Conservation (phyloP, 2,329 filamentous ascomycete genomes). For the Cladosporium velox region DNA sequence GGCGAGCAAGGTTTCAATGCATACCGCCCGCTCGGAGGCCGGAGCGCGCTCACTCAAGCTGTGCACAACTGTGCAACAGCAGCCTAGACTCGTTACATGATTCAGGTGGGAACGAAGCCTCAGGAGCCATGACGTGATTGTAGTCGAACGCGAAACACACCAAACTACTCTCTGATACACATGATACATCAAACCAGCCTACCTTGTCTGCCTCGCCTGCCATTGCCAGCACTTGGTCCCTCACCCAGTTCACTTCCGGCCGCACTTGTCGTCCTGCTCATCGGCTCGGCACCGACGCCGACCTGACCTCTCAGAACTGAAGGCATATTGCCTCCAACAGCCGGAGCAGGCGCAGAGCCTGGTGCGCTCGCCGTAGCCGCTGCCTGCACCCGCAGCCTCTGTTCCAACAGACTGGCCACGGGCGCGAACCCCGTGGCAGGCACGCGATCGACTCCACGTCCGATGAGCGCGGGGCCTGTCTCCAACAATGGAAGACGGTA, state of each 20-base stretch:
- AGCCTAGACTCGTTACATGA: conserved; percentile 1
- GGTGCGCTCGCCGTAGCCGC: conserved; percentile 19
- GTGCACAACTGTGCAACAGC: neutral
- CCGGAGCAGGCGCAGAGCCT: conserved; percentile 22
- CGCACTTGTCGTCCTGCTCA: conserved; percentile 30
- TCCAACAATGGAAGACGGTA: conserved; percentile 40
- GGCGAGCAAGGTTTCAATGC: neutral
- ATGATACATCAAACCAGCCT: conserved; percentile 18
- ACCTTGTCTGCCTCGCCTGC: conserved; percentile 17
- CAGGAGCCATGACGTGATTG: neutral
- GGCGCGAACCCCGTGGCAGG: conserved; percentile 38
- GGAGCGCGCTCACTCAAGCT: neutral
- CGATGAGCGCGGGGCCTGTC: conserved; percentile 38
- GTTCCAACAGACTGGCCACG: conserved; percentile 27
- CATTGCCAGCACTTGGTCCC: conserved; percentile 1
- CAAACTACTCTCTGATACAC: conserved; percentile 7
- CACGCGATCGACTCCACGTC: conserved; percentile 37
- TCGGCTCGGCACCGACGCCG: conserved; percentile 32
- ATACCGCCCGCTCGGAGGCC: neutral
- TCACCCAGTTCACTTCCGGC: conserved; percentile 28
- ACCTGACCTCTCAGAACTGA: conserved; percentile 28
- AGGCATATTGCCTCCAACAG: conserved; percentile 28
- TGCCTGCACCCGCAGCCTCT: conserved; percentile 25
- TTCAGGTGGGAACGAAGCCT: neutral
- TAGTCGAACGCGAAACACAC: conserved; percentile 1